Evolutionary conservation across 2,329 filamentous ascomycete species (phyloP), one percentile per base, ranked within the genome.

Genomic region (Tympanopsis confertula): DNA sequence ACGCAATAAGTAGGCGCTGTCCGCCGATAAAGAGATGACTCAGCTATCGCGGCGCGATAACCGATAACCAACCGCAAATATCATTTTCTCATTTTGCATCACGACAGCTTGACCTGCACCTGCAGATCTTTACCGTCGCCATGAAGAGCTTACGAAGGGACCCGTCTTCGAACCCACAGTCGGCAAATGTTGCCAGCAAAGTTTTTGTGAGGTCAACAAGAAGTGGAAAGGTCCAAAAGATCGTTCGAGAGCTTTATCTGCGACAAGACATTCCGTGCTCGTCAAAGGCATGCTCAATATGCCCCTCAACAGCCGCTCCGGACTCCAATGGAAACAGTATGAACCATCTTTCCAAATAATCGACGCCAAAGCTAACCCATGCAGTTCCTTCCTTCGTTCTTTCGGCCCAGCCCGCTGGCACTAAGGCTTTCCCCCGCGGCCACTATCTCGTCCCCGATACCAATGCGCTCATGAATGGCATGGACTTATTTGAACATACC

Each of bases 361-460:
- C 30, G 15, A 20, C 32, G 17, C 24, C 15, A 12, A 37, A 49
- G 40, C 44, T 47, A 46, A 53, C 47, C 51, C 22, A 28, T 7
- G 38, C 44, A 93, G 86, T 78, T 44, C 68, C 75, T 45, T 83
- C 86, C 3, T 93, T 93, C 53, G 74, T 96, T 38, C 81, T 98
- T 40, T 94, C 89, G 38, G 85, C 88, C 48, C 84, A 77, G 44
- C 91, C 91, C 36, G 83, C 84, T 35, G 86, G 82, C 41, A 94
- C 86, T 43, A 86, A 81, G 53, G 61, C 70, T 22, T 95, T 85
- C 53, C 82, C 86, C 1, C 74, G 82, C 55, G 91, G 91, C 20
- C 89, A 96, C 57, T 98, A 98, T 57, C 69, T 98, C 30, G 72
- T 98, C 24, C 91, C 91, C 20, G 91, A 98, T 56, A 98, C 91